Base-by-base conservation (phyloP, 768 basidiomycete genomes). In the Rhodosporidiobolus sp. region DNA sequence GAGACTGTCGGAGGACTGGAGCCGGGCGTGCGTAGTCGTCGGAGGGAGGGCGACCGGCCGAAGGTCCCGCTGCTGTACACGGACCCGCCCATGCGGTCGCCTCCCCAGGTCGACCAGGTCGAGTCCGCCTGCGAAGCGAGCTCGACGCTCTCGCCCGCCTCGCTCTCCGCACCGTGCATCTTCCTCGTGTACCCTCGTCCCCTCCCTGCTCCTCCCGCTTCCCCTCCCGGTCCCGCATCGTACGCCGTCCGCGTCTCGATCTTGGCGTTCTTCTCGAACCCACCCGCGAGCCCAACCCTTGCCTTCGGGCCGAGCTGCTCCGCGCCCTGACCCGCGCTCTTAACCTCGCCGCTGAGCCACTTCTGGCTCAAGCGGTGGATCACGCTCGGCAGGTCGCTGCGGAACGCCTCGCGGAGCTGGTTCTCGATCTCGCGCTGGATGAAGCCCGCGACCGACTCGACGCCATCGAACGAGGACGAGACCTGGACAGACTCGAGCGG, bases 401-500 rank as follows among this genome's bases (percentile, higher is more conserved):
- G 85, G 81, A 98, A 99, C 93, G 98, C 95, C 81, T 98, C 96
- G 53, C 96, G 86, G 43, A 99, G 84, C 81, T 97, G 95, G 0
- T 89, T 92, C 81, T 99, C 96, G 66, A 99, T 98, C 83, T 98
- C 95, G 69, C 88, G 87, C 81, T 98, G 96, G 70, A 99, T 93
- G 81, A 94, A 98, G 67, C 93, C 94, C 80, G 97, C 91, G 62
- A 99, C 96, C 75, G 97, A 94, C 57, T 91, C 92, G 74, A 99
- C 95, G 7, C 92, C 93, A 82, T 99, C 96, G 78, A 99, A 99
- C 4, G 94, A 97, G 81, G 90, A 91, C 82, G 90, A 94, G 80
- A 99, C 98, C 79, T 98, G 92, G 64, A 99, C 94, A 76, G 92
- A 91, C 82, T 99, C 94, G 50, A 99, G 86, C 3, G 96, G 96